phyloP scores from a whole-genome alignment of 2,329 filamentous ascomycete genomes.

The Aspergillus fumigatiaffinis region DNA sequence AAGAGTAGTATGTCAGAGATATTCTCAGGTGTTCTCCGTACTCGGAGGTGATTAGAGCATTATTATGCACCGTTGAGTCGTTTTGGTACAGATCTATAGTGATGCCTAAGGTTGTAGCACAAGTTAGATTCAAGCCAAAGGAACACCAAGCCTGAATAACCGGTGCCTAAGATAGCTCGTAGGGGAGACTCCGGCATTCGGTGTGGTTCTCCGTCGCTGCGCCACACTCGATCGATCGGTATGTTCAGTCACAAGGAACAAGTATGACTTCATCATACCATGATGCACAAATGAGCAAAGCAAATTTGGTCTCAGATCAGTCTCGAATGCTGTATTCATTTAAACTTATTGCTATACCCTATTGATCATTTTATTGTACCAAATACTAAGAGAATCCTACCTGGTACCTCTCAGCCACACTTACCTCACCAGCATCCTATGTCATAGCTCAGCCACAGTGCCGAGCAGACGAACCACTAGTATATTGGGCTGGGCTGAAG shows the following conservation, averaged over 20 bases:
- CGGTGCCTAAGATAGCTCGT: not conserved
- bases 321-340: not conserved
- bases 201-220: not conserved
- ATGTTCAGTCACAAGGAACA: not conserved
- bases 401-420: slow-evolving; percentile 8
- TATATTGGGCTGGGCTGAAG: slow-evolving; percentile 15
- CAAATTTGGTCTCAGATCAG: not conserved
- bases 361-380: not conserved
- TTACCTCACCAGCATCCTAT: slow-evolving; percentile 10
- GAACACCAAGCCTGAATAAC: not conserved
- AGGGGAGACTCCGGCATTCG: not conserved
- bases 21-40: not conserved
- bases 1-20: not conserved
- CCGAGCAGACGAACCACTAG: slow-evolving; percentile 14
- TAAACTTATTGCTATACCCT: too few species aligned
- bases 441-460: slow-evolving; percentile 24
- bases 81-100: not conserved
- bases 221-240: not conserved
- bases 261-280: not conserved
- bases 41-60: not conserved
- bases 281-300: not conserved
- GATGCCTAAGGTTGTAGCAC: not conserved
- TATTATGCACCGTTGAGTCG: not conserved
- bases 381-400: not conserved
- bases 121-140: not conserved